A percentile compares a stretch with the other conserved stretches of the same genome.
These are phyloP conservation scores for Nannochloropsis granulata DNA, from an alignment of 108 stramenopile genomes.

Conservation along the genomic window DNA sequence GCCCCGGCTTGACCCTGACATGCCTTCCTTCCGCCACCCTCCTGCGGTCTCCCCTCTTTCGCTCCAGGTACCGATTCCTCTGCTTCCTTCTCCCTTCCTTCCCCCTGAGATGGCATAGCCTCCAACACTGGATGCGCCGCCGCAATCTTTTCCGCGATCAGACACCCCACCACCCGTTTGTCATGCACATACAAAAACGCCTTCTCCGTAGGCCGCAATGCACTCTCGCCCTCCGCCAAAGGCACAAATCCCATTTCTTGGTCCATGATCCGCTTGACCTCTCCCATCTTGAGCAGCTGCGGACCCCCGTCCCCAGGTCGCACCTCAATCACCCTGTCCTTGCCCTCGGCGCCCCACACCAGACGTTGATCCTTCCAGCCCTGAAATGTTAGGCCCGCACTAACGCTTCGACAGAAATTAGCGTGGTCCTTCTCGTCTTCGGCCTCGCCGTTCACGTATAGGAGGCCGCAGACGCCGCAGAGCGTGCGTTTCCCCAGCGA, in stretches of 20 bases:
- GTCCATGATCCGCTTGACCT: constrained; percentile 27
- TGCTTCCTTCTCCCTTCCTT: no score
- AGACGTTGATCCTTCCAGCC: constrained; percentile 10
- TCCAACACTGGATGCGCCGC: not conserved
- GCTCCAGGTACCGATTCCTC: no score
- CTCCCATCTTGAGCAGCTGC: constrained; percentile 12
- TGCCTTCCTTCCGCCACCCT: not conserved
- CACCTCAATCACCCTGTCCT: constrained; percentile 19
- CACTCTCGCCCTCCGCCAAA: not conserved
- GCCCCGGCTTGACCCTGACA: not conserved
- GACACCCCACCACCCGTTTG: not conserved
- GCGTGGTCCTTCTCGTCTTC: constrained; percentile 11
- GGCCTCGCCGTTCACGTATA: constrained; percentile 3
- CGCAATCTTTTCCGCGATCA: not conserved
- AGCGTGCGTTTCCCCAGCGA: not conserved
- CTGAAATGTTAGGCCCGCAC: constrained; percentile 6
- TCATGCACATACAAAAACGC: not conserved
- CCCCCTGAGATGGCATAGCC: not conserved
- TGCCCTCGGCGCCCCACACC: not conserved
- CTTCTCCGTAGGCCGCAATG: not conserved
- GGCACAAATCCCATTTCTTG: constrained; percentile 23
- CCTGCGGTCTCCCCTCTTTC: no score
- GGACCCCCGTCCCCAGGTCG: constrained; percentile 11
- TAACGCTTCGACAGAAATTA: not conserved
- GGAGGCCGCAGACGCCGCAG: constrained; percentile 5